Evolutionary conservation across 768 basidiomycete species (phyloP).

Genomic region (Naganishia vaughanmartiniae): DNA sequence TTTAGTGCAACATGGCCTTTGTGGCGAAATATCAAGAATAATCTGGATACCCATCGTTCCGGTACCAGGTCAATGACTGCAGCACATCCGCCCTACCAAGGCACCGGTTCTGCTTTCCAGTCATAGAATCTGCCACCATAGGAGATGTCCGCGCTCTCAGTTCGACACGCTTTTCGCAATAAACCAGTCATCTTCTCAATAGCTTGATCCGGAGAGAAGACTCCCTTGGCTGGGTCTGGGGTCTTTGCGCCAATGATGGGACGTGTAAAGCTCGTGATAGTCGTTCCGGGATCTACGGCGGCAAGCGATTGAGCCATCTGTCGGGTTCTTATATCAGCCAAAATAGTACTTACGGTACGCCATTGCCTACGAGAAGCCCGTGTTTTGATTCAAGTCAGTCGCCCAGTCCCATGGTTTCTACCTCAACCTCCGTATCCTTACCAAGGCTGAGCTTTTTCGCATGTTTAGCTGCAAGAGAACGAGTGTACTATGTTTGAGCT

Average conservation of each 20-base stretch:
- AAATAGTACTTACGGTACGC: slow-evolving; percentile 36
- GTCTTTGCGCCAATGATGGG: slow-evolving; percentile 45
- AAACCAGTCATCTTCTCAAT: slow-evolving; percentile 42
- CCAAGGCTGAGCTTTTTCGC: slow-evolving; percentile 51
- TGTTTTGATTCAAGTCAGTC: slow-evolving; percentile 27
- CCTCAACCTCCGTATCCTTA: slow-evolving; percentile 39
- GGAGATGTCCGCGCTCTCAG: slow-evolving; percentile 16
- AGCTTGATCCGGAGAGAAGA: slow-evolving; percentile 49
- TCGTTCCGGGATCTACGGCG: slow-evolving; percentile 47
- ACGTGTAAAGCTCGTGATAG: slow-evolving; percentile 46
- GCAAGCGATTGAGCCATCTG: not conserved
- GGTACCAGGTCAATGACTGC: not conserved
- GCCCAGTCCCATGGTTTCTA: slow-evolving; percentile 33
- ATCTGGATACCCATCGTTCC: not conserved
- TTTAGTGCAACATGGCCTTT: not conserved
- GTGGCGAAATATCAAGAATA: not conserved
- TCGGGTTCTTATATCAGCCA: not conserved
- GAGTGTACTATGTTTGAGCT: not conserved
- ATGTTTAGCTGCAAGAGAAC: slow-evolving; percentile 37
- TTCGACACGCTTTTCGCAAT: slow-evolving; percentile 39
- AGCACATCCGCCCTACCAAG: slow-evolving; percentile 37
- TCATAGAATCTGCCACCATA: slow-evolving; percentile 49
- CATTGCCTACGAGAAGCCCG: slow-evolving; percentile 38
- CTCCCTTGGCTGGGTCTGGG: slow-evolving; percentile 48
- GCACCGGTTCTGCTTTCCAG: slow-evolving; percentile 48